Percentiles rank a stretch among this genome's conserved stretches.
These are phyloP conservation scores for Uronychia binucleata DNA, from an alignment of 73 alveolate species.

Conservation along the genomic window DNA sequence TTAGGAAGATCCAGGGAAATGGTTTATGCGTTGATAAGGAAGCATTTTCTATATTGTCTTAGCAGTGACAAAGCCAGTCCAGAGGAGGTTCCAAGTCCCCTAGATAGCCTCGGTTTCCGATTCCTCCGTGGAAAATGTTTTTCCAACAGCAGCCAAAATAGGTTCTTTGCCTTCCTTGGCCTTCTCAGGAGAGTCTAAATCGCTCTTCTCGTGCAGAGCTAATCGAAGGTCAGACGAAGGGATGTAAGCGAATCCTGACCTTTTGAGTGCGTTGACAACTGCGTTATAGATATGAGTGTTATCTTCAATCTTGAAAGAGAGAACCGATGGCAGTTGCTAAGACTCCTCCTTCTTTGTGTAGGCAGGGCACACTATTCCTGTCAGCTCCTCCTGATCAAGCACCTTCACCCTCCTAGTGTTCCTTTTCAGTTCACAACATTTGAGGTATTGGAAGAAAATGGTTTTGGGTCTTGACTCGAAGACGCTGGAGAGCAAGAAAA, in stretches of 20 bases:
- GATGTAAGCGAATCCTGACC: constrained; percentile 65
- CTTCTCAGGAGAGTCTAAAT: no score
- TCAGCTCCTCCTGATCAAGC: neutral
- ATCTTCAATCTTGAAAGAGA: constrained; percentile 29
- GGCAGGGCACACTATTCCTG: neutral
- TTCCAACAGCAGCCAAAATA: neutral
- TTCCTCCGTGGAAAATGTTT: neutral
- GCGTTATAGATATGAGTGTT: constrained; percentile 20
- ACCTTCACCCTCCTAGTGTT: neutral
- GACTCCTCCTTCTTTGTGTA: neutral
- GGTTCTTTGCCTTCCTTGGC: neutral
- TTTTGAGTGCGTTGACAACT: constrained; percentile 51
- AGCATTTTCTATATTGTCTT: constrained; percentile 53
- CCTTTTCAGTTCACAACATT: neutral
- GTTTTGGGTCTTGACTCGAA: neutral
- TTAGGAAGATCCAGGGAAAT: constrained; percentile 90
- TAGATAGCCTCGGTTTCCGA: neutral
- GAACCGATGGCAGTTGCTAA: neutral
- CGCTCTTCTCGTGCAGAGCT: neutral
- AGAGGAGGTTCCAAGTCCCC: constrained; percentile 47
- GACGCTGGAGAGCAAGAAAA: neutral
- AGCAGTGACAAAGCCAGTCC: constrained; percentile 55
- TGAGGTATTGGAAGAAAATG: neutral
- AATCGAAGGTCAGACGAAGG: neutral
- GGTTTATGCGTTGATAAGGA: constrained; percentile 76